Evolutionary conservation across 192 early-diverging fungal species (phyloP).

Genomic region (Allomyces macrogynus): DNA sequence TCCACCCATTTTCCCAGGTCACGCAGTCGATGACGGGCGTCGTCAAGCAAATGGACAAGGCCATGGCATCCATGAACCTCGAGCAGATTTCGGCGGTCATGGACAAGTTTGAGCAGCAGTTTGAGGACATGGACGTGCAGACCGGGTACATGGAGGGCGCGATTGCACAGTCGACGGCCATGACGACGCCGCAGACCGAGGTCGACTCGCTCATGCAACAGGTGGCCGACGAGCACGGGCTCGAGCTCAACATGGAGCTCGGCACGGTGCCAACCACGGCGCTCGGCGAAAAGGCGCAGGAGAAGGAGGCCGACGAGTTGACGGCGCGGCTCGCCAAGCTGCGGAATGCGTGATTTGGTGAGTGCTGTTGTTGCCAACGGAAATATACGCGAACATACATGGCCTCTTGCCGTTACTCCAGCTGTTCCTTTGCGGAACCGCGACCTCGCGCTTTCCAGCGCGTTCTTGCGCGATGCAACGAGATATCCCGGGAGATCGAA

Average conservation of each 20-base stretch:
- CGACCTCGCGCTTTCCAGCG: too few relatives aligned
- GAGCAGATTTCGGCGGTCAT: constrained; percentile 94
- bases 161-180: constrained; percentile 69
- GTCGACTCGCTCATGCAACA: constrained; percentile 87
- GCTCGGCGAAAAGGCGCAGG: constrained; percentile 15
- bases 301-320: constrained; percentile 32
- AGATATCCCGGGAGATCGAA: too few relatives aligned
- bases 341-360: constrained; percentile 24
- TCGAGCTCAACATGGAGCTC: constrained; percentile 65
- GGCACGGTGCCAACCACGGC: constrained; percentile 11
- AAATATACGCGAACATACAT: too few relatives aligned
- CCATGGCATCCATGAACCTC: constrained; percentile 85
- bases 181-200: constrained; percentile 74
- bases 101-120: constrained; percentile 93
- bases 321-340: constrained; percentile 39
- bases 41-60: constrained; percentile 84
- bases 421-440: too few relatives aligned
- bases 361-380: too few relatives aligned
- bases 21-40: constrained; percentile 67
- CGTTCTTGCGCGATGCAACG: too few relatives aligned
- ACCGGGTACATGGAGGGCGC: constrained; percentile 90
- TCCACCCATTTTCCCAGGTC: constrained; percentile 16
- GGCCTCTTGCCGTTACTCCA: too few relatives aligned
- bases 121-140: constrained; percentile 94
- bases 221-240: constrained; percentile 87